Percentiles rank a stretch among this genome's conserved stretches.
Evolutionary conservation across 768 basidiomycete genomes (phyloP).

Genomic region (Strobilomyces dryophilus): DNA sequence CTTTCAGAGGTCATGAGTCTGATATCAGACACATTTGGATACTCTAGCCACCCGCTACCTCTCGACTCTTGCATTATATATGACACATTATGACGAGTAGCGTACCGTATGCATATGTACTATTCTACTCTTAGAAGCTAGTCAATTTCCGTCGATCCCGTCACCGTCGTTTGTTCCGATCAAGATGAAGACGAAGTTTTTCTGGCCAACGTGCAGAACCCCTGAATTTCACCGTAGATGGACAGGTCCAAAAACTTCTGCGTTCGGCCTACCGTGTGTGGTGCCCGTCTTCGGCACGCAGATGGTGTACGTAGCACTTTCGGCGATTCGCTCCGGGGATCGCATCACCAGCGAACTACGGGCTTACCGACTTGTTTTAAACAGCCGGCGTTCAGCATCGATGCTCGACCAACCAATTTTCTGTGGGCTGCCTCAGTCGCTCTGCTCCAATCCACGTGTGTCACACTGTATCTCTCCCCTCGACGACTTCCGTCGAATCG

Average conservation of each 20-base stretch:
- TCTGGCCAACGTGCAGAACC: neutral
- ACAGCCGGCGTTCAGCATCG: neutral
- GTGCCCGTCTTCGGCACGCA: neutral
- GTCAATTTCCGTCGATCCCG: conserved; percentile 18
- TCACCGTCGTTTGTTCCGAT: neutral
- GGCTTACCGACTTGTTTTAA: neutral
- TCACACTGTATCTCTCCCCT: no score
- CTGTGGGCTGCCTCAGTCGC: no score
- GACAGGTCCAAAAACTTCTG: no score
- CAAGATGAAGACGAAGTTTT: neutral
- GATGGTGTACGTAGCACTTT: conserved; percentile 1
- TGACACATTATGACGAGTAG: conserved; percentile 13
- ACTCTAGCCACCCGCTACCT: conserved; percentile 10
- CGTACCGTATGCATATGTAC: conserved; percentile 23
- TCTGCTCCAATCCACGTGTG: neutral
- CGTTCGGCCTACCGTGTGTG: neutral
- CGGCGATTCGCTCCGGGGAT: conserved; percentile 9
- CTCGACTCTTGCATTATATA: conserved; percentile 5
- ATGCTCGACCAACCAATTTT: neutral
- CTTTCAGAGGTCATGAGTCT: conserved; percentile 4
- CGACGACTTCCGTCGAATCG: neutral
- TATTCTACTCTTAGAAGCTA: conserved; percentile 22
- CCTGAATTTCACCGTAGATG: neutral
- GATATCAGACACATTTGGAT: conserved; percentile 14
- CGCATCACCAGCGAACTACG: neutral